These are phyloP conservation scores for Annona cherimola DNA, from an alignment of 164 flowering plant species.

Conservation along the genomic window DNA sequence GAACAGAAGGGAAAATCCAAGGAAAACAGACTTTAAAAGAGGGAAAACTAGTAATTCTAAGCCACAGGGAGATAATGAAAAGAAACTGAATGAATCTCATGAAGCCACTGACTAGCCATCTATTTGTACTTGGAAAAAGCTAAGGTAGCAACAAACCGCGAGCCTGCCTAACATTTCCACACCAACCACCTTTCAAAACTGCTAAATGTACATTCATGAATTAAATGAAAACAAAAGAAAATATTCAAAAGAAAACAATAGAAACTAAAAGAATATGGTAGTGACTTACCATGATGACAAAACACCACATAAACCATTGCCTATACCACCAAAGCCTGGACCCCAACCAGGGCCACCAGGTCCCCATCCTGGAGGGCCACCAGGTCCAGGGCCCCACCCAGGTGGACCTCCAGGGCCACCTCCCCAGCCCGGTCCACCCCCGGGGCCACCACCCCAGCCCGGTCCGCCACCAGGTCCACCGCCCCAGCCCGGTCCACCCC, in stretches of 20 bases:
- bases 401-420: background rate
- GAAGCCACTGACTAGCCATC: background rate
- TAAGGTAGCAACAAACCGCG: background rate
- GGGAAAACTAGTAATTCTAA: background rate
- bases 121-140: background rate
- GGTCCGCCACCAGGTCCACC: constrained; percentile 2
- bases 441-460: background rate
- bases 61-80: background rate
- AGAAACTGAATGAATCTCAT: background rate
- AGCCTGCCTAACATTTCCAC: background rate
- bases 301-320: background rate
- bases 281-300: background rate
- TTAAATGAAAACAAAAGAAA: no score
- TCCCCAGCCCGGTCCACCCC: background rate
- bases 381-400: background rate
- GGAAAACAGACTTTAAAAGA: background rate
- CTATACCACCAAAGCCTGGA: constrained; percentile 1
- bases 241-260: no score
- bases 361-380: constrained; percentile 4
- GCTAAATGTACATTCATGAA: no score
- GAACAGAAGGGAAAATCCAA: background rate
- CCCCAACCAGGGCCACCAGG: constrained; percentile 1
- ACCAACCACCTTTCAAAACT: no score
- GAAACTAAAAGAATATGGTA: background rate
- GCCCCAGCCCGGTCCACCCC: background rate